Base-by-base conservation (phyloP, 1,284 basidiomycete species). In the Mycena citricolor region DNA sequence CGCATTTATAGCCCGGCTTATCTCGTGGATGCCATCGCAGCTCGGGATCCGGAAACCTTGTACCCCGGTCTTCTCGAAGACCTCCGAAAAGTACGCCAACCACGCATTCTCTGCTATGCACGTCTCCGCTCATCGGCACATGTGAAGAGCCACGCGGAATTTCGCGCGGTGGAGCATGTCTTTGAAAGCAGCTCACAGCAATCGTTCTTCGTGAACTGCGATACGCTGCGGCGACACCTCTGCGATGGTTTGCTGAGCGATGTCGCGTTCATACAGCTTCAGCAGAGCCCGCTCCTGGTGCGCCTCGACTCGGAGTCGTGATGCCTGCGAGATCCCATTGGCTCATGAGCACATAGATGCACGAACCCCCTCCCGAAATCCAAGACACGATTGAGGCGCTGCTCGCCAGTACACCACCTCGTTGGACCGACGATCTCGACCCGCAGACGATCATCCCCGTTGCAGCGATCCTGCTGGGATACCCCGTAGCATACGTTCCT, bases 1-100 rank as follows among this genome's bases (percentile, higher is more conserved):
- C n/a, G n/a, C n/a, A n/a, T n/a, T 28, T 21, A 23, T 39, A 66
- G 64, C 14, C 59, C 57, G 29, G 63, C 57, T 17, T 64, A 59
- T 41, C 56, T 66, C 8, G 49, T 66, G 6, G 64, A 66, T 38
- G 32, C 52, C 20, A 43, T 61, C 33, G 47, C 52, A 0, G 58
- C 58, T 1, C 31, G 51, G 12, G 50, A 64, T 37, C 54, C 60
- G 16, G 41, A 56, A 2, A 31, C 26, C 5, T 34, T 54, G 5
- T 66, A 58, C 39, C 56, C 57, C 5, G 21, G 31, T 13, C 36
- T 66, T 7, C 34, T 66, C 16, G 23, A 42, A 5, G 36, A 37
- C 14, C 60, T 66, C 25, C 56, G 63, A 20, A 20, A 42, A 40
- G 62, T 62, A 23, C 41, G 55, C 47, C 14, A 31, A 26, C 21